Evolutionary conservation across 192 early-diverging fungal species (phyloP).

Genomic region (Podila clonocystis): DNA sequence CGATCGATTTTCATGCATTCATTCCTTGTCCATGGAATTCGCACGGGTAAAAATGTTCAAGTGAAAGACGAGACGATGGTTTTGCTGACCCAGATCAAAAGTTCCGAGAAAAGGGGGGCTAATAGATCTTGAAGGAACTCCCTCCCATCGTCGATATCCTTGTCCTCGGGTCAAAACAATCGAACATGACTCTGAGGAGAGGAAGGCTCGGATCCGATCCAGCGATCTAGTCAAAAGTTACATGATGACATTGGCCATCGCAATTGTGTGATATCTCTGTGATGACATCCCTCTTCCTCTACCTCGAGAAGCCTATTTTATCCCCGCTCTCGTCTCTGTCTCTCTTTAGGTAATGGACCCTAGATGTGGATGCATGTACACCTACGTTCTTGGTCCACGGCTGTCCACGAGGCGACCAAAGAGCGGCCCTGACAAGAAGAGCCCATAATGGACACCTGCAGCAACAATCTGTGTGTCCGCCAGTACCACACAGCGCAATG

Average conservation of each 20-base stretch:
- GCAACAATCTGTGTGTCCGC: constrained; percentile 19
- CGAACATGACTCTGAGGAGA: background rate
- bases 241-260: background rate
- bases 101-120: no score
- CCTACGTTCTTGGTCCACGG: constrained; percentile 36
- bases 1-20: no score
- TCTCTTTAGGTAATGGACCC: no score
- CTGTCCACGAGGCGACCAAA: constrained; percentile 41
- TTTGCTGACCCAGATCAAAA: no score
- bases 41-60: no score
- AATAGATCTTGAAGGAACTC: no score
- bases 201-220: background rate
- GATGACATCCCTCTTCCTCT: background rate
- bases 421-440: constrained; percentile 47
- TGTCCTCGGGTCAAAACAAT: no score
- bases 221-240: background rate
- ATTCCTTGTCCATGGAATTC: no score
- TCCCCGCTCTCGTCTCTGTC: no score
- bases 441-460: constrained; percentile 45
- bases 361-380: background rate
- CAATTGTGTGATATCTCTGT: background rate
- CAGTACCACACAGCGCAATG: background rate
- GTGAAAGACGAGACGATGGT: no score
- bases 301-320: background rate
- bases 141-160: no score